These are phyloP conservation scores for Fraxinus sp. DNA, from an alignment of 305 asterid genomes.

Conservation along the genomic window DNA sequence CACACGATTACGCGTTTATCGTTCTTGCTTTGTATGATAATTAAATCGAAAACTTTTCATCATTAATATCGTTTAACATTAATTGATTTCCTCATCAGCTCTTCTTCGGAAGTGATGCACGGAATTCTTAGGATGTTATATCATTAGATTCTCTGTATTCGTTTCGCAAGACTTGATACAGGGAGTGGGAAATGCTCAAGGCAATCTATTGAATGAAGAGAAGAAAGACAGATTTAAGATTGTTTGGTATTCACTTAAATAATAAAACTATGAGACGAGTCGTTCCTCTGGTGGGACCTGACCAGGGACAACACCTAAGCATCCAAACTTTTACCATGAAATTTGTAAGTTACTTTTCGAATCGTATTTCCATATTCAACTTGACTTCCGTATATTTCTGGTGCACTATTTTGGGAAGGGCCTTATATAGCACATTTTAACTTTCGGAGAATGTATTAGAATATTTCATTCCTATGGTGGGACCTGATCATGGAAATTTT, in stretches of 20 bases:
- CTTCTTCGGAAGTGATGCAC: background rate
- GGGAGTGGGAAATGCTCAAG: background rate
- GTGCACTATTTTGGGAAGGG: background rate
- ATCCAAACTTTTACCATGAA: background rate
- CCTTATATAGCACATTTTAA: background rate
- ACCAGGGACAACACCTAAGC: background rate
- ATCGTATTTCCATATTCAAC: background rate
- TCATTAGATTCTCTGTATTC: background rate
- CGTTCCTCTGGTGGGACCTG: background rate
- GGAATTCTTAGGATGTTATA: background rate
- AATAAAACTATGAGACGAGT: background rate
- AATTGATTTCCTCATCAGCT: background rate
- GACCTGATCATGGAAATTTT: background rate
- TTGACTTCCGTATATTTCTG: background rate
- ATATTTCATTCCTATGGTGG: background rate
- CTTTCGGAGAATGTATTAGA: background rate
- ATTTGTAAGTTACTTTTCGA: background rate
- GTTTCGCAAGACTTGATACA: background rate
- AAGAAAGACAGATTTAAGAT: background rate
- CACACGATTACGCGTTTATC: background rate
- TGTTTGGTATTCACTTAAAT: background rate
- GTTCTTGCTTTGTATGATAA: background rate
- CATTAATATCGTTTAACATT: background rate
- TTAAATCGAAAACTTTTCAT: background rate
- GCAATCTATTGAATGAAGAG: background rate